Conservation (phyloP, 2,329 filamentous ascomycete genomes). For the Furcasterigmium sp. region DNA sequence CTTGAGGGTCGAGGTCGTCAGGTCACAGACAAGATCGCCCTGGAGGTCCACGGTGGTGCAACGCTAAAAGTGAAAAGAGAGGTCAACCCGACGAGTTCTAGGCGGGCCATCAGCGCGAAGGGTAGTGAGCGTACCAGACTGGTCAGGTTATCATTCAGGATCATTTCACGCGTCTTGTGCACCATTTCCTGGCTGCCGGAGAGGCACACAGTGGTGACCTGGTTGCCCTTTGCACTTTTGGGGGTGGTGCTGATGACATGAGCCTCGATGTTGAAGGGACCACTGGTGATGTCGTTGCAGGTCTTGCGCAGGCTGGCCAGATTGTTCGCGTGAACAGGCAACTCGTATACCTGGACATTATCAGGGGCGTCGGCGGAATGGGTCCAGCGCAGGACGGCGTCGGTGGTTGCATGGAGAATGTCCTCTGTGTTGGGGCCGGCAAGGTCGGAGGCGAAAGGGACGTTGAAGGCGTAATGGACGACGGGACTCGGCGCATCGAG, state of each 20-base stretch:
- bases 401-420: conserved; percentile 85
- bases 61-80: conserved; percentile 52
- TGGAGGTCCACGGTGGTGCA: conserved; percentile 93
- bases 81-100: conserved; percentile 5
- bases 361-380: conserved; percentile 84
- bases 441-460: conserved; percentile 90
- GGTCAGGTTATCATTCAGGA: conserved; percentile 88
- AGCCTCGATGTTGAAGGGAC: conserved; percentile 69
- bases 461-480: conserved; percentile 94
- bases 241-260: conserved; percentile 78
- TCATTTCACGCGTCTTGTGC: conserved; percentile 81
- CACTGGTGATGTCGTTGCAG: conserved; percentile 76
- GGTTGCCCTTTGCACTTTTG: conserved; percentile 60
- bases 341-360: conserved; percentile 76
- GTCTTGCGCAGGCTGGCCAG: conserved; percentile 72
- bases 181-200: conserved; percentile 84
- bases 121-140: conserved; percentile 70
- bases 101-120: background rate
- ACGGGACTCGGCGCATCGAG: conserved; percentile 54
- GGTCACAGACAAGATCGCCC: conserved; percentile 80
- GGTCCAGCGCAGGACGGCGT: conserved; percentile 87
- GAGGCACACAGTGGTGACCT: conserved; percentile 84
- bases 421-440: conserved; percentile 90
- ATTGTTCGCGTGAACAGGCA: conserved; percentile 89
- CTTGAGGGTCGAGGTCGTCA: conserved; percentile 61